Evolutionary conservation across 192 early-diverging fungal species (phyloP).

Genomic region (Haplosporangium gracile): DNA sequence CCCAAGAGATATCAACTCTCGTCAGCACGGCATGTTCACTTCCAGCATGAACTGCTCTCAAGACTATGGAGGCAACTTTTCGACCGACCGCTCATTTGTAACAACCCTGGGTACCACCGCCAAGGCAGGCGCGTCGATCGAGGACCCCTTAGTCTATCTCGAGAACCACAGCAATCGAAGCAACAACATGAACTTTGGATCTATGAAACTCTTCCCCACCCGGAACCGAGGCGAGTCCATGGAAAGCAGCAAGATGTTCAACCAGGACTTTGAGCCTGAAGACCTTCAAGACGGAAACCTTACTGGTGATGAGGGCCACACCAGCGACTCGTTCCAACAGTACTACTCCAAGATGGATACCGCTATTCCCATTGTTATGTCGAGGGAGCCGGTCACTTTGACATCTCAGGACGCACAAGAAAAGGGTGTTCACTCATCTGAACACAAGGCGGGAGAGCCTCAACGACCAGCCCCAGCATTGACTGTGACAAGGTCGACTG

Average conservation of each 20-base stretch:
- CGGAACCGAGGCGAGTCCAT: constrained; percentile 29
- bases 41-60: not conserved
- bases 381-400: not conserved
- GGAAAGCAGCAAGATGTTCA: constrained; percentile 39
- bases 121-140: not conserved
- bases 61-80: not conserved
- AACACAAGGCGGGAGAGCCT: not conserved
- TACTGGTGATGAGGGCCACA: not conserved
- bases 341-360: constrained; percentile 18
- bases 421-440: not conserved
- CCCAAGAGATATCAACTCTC: not conserved
- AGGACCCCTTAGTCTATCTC: not conserved
- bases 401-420: not conserved
- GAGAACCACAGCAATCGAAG: not conserved
- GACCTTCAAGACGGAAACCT: not conserved
- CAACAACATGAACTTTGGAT: constrained; percentile 9
- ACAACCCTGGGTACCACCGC: not conserved
- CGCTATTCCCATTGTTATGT: not conserved
- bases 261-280: constrained; percentile 30
- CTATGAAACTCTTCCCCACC: constrained; percentile 21
- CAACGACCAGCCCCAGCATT: constrained; percentile 19
- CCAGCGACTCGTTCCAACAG: constrained; percentile 20
- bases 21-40: not conserved
- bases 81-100: not conserved
- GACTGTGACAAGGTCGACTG: not conserved